phyloP scores from a whole-genome alignment of 169 alveolate genomes.

The Plasmodium malariae region DNA sequence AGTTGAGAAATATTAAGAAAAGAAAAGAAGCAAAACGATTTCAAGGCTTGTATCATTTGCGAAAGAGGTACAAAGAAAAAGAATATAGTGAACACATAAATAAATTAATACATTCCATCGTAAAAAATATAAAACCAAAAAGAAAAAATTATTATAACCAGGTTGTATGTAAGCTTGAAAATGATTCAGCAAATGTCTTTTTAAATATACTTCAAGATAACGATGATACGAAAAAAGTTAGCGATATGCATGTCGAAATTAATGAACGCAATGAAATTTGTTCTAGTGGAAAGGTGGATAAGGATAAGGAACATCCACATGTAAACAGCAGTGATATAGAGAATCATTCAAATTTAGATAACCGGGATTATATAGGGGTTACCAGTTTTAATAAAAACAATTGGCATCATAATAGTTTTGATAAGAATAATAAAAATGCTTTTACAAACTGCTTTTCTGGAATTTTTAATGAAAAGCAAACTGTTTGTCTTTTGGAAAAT shows the following conservation, averaged over 20 bases:
- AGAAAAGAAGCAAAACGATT: conserved; percentile 8
- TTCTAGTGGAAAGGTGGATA: no score
- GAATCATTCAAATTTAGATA: no score
- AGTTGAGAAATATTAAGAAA: conserved; percentile 2
- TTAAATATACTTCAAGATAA: neutral
- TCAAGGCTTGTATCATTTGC: conserved; percentile 6
- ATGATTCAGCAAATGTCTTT: conserved; percentile 15
- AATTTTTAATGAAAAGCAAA: neutral
- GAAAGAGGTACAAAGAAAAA: conserved; percentile 26
- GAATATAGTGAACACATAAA: conserved; percentile 5
- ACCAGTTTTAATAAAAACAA: no score
- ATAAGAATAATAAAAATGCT: no score
- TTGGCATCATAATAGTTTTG: no score
- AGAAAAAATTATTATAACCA: conserved; percentile 52
- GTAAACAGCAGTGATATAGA: no score
- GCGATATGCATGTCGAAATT: no score
- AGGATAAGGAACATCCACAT: no score
- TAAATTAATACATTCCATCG: conserved; percentile 43
- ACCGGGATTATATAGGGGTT: no score
- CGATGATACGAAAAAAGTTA: neutral
- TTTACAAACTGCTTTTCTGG: no score
- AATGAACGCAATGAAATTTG: no score
- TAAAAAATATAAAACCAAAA: conserved; percentile 47
- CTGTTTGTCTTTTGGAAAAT: conserved; percentile 7
- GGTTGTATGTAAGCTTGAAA: conserved; percentile 4